phyloP scores from a whole-genome alignment of 2,329 filamentous ascomycete genomes.

The Fusarium duplospermum region DNA sequence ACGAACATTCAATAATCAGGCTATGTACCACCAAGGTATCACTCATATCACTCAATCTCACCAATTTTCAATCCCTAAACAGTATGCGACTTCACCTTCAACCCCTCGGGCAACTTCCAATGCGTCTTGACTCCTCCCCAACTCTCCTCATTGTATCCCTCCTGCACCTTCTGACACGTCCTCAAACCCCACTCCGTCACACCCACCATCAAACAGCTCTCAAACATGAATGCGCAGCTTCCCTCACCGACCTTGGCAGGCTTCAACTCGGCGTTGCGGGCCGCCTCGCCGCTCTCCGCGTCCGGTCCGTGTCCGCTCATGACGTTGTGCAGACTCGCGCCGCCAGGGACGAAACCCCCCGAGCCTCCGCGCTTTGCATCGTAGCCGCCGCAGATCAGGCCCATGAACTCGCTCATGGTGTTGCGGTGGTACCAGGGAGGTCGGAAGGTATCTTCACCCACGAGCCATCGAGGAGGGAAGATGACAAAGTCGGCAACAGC shows the following conservation, averaged over 20 bases:
- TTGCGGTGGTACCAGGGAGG: slow-evolving; percentile 80
- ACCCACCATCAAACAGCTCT: slow-evolving; percentile 76
- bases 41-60: not conserved
- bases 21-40: not conserved
- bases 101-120: slow-evolving; percentile 61
- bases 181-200: slow-evolving; percentile 76
- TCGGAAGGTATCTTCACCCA: slow-evolving; percentile 76
- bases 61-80: slow-evolving; percentile 11
- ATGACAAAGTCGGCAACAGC: slow-evolving; percentile 78
- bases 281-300: slow-evolving; percentile 66
- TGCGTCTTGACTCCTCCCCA: slow-evolving; percentile 78
- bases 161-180: slow-evolving; percentile 69
- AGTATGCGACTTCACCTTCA: slow-evolving; percentile 43
- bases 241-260: slow-evolving; percentile 69
- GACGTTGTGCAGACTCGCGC: slow-evolving; percentile 74
- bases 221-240: slow-evolving; percentile 77
- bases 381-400: slow-evolving; percentile 67
- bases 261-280: slow-evolving; percentile 64
- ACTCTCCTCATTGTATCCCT: slow-evolving; percentile 82
- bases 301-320: slow-evolving; percentile 77
- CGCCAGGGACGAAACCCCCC: slow-evolving; percentile 68
- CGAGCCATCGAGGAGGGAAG: slow-evolving; percentile 78
- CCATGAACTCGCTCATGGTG: slow-evolving; percentile 75
- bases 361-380: slow-evolving; percentile 69
- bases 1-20: not conserved